Percentiles rank a stretch among this genome's conserved stretches.
phyloP scores from a whole-genome alignment of 495 filamentous ascomycete species.

The Annulohypoxylon bovei region DNA sequence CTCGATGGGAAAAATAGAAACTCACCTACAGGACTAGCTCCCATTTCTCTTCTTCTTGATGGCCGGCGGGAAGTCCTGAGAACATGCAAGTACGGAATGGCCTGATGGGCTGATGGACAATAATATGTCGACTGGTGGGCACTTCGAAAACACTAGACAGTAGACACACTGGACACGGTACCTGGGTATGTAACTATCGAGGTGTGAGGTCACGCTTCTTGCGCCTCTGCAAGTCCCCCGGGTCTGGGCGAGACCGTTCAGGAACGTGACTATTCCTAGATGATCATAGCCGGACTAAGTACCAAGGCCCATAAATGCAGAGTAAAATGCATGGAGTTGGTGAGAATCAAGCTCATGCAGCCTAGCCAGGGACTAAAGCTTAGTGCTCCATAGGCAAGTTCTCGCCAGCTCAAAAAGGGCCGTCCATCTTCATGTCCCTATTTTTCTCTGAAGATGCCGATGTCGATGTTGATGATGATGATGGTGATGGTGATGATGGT shows the following conservation, averaged over 20 bases:
- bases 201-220: conserved; percentile 37
- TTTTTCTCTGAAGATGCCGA: not conserved
- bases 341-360: conserved; percentile 41
- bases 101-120: conserved; percentile 41
- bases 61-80: conserved; percentile 34
- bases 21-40: conserved; percentile 39
- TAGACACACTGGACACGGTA: not conserved
- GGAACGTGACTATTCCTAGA: conserved; percentile 42
- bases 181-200: conserved; percentile 40
- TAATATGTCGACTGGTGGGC: conserved; percentile 36
- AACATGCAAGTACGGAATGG: conserved; percentile 41
- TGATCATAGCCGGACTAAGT: conserved; percentile 27
- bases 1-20: conserved; percentile 29
- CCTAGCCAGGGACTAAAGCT: conserved; percentile 34
- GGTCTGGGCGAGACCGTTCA: conserved; percentile 35
- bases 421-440: conserved; percentile 2
- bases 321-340: not conserved
- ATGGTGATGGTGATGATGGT: not conserved
- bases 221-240: conserved; percentile 21
- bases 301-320: conserved; percentile 33
- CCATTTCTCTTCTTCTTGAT: conserved; percentile 11
- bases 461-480: not conserved
- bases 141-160: not conserved
- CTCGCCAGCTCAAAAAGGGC: conserved; percentile 21
- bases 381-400: conserved; percentile 24